phyloP scores from a whole-genome alignment of 768 basidiomycete species.

The Hypholoma fasciculare region DNA sequence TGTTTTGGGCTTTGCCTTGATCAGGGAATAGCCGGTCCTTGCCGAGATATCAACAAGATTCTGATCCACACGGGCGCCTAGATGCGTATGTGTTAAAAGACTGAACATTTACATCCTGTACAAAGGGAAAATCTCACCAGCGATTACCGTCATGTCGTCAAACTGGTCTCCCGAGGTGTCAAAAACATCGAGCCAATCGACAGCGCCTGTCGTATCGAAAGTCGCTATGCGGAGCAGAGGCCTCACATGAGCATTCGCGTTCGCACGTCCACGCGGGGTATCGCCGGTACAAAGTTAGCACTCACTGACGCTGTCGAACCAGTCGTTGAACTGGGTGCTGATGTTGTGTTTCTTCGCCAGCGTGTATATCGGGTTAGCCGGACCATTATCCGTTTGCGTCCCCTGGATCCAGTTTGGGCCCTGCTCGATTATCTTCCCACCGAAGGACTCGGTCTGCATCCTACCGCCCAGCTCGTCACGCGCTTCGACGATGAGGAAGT shows the following conservation, averaged over 20 bases:
- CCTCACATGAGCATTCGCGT: background rate
- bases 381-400: conserved; percentile 44
- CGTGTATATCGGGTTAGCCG: conserved; percentile 59
- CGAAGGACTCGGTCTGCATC: conserved; percentile 49
- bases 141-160: conserved; percentile 38
- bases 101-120: background rate
- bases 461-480: conserved; percentile 62
- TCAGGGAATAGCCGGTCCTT: conserved; percentile 52
- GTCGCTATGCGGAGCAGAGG: conserved; percentile 36
- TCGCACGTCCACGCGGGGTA: background rate
- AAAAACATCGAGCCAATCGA: conserved; percentile 49
- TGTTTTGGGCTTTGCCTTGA: conserved; percentile 44
- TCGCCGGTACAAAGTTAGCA: conserved; percentile 1
- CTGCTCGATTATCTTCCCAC: conserved; percentile 49
- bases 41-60: conserved; percentile 56
- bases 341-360: conserved; percentile 58
- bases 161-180: conserved; percentile 40
- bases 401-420: conserved; percentile 67
- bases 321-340: conserved; percentile 42
- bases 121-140: conserved; percentile 33
- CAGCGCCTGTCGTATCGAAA: conserved; percentile 50
- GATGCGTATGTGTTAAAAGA: background rate
- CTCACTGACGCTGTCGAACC: conserved; percentile 45
- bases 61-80: conserved; percentile 44
- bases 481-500: conserved; percentile 64